Percentiles rank a stretch among this genome's conserved stretches.
Evolutionary conservation across 225 moss, liverwort and hornwort genomes (phyloP).

Genomic region (Polytrichum formosum): DNA sequence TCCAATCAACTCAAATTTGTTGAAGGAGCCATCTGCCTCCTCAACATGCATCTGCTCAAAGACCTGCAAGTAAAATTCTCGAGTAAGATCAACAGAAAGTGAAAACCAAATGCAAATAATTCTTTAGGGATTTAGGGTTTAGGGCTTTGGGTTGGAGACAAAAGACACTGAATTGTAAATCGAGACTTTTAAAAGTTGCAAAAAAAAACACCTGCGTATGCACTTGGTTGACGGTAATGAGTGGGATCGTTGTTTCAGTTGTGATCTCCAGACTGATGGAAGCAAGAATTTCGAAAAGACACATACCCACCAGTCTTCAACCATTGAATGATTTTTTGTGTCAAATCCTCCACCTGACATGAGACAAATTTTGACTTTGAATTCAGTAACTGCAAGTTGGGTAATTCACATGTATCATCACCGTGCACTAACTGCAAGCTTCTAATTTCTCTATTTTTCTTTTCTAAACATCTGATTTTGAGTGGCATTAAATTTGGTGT

Average conservation of each 20-base stretch:
- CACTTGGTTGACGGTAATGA: slow-evolving; percentile 82
- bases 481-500: too few relatives aligned
- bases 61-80: slow-evolving; percentile 30
- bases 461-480: too few relatives aligned
- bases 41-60: slow-evolving; percentile 47
- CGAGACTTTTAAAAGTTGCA: too few relatives aligned
- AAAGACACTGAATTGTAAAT: too few relatives aligned
- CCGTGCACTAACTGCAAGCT: too few relatives aligned
- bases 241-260: slow-evolving; percentile 92
- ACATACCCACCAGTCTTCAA: slow-evolving; percentile 73
- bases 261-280: slow-evolving; percentile 92
- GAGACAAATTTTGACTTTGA: not conserved
- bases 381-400: too few relatives aligned
- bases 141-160: too few relatives aligned
- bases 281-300: slow-evolving; percentile 93
- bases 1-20: too few relatives aligned
- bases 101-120: too few relatives aligned
- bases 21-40: slow-evolving; percentile 12
- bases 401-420: too few relatives aligned
- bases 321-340: slow-evolving; percentile 63
- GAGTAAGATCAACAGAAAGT: not conserved
- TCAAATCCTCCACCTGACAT: slow-evolving; percentile 38
- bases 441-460: too few relatives aligned
- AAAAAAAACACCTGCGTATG: slow-evolving; percentile 59
- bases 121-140: too few relatives aligned